These are phyloP conservation scores for Ophiostoma australiae DNA, from an alignment of 2,329 filamentous ascomycete species.

Conservation along the genomic window DNA sequence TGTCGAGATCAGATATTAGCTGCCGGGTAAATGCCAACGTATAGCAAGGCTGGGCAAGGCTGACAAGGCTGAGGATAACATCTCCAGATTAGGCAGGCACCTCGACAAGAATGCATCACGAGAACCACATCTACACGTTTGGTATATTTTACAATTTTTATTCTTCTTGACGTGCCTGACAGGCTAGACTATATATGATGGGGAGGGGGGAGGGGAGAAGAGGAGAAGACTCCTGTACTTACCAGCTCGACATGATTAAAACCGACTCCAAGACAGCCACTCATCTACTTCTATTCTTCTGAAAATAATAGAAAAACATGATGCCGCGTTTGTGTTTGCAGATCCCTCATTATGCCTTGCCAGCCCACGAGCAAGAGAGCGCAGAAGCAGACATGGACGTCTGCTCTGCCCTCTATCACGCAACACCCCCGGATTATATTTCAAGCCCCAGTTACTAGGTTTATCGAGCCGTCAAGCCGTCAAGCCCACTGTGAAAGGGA, in stretches of 20 bases:
- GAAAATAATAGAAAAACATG: not conserved
- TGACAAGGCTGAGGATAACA: constrained; percentile 6
- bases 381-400: not conserved
- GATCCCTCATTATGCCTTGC: constrained; percentile 23
- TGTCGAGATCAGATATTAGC: not conserved
- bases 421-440: not conserved
- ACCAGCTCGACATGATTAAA: constrained; percentile 22
- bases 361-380: constrained; percentile 18
- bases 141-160: constrained; percentile 7
- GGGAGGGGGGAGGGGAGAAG: not conserved
- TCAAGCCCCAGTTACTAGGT: constrained; percentile 14
- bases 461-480: constrained; percentile 5
- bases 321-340: constrained; percentile 13
- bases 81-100: not conserved
- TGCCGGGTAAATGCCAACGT: not conserved
- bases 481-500: constrained; percentile 7
- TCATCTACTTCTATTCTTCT: not conserved
- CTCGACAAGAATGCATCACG: not conserved
- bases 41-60: not conserved
- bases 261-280: not conserved
- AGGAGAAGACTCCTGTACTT: constrained; percentile 19
- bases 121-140: not conserved
- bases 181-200: not conserved
- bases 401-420: not conserved
- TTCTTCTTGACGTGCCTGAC: not conserved